phyloP scores from a whole-genome alignment of 1,139 yeast genomes.

The Sugiyamaella grinbergsii region DNA sequence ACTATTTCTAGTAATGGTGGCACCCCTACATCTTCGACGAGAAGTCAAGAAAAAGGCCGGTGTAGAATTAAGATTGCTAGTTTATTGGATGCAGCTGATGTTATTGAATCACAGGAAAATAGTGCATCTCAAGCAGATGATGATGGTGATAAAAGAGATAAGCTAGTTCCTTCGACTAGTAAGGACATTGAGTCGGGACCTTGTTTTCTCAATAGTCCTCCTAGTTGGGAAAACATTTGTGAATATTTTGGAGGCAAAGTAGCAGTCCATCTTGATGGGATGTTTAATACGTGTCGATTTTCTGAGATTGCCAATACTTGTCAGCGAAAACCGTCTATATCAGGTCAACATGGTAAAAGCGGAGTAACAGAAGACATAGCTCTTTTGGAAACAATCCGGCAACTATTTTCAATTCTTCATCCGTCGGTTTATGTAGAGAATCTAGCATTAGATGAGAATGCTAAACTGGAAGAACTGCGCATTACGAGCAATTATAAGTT shows the following conservation, averaged over 20 bases:
- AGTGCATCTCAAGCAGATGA: background rate
- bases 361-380: conserved; percentile 35
- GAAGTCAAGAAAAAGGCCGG: conserved; percentile 15
- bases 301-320: conserved; percentile 20
- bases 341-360: conserved; percentile 14
- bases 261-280: conserved; percentile 34
- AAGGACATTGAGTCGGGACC: conserved; percentile 10
- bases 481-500: conserved; percentile 41
- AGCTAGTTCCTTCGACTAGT: background rate
- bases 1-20: conserved; percentile 1
- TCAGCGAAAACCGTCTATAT: background rate
- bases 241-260: conserved; percentile 29
- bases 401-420: conserved; percentile 34
- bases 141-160: background rate
- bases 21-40: conserved; percentile 1
- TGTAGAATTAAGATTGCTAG: conserved; percentile 36
- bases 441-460: conserved; percentile 36
- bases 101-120: conserved; percentile 25
- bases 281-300: conserved; percentile 34
- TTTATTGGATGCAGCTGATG: conserved; percentile 37
- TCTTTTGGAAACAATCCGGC: conserved; percentile 42
- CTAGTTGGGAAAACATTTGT: conserved; percentile 35
- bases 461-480: conserved; percentile 42
- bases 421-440: conserved; percentile 32
- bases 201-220: conserved; percentile 14